phyloP scores from a whole-genome alignment of 345 rosid genomes.

The Populus euphratica region DNA sequence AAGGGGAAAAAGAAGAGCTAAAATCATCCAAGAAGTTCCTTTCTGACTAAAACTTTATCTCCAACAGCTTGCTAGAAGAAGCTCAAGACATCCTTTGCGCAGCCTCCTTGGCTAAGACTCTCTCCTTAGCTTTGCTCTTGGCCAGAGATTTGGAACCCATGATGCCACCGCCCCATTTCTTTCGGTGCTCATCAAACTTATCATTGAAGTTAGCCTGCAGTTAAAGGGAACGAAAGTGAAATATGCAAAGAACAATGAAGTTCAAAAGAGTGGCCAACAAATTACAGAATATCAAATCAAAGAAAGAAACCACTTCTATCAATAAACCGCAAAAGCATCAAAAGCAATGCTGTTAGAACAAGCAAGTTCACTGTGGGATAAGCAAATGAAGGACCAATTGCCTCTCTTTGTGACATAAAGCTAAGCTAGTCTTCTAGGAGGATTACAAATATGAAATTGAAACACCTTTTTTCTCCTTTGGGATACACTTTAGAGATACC shows the following conservation, averaged over 20 bases:
- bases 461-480: neutral
- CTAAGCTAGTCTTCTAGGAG: neutral
- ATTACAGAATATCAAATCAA: neutral
- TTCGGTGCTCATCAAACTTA: slow-evolving; percentile 59
- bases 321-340: neutral
- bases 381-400: neutral
- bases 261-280: neutral
- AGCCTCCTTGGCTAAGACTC: slow-evolving; percentile 58
- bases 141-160: slow-evolving; percentile 84
- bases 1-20: neutral
- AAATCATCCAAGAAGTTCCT: neutral
- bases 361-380: neutral
- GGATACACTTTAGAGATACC: neutral
- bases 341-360: neutral
- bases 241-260: neutral
- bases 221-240: neutral
- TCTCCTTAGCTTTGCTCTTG: slow-evolving; percentile 63
- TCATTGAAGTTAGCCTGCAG: slow-evolving; percentile 65
- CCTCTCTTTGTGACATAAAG: neutral
- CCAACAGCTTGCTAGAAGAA: neutral
- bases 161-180: slow-evolving; percentile 79
- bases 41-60: neutral
- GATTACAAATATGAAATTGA: neutral
- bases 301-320: neutral
- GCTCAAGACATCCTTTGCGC: slow-evolving; percentile 63